Percentiles rank a stretch among this genome's conserved stretches.
phyloP scores from a whole-genome alignment of 352 stramenopile species.

The Phytopythium helicoides region DNA sequence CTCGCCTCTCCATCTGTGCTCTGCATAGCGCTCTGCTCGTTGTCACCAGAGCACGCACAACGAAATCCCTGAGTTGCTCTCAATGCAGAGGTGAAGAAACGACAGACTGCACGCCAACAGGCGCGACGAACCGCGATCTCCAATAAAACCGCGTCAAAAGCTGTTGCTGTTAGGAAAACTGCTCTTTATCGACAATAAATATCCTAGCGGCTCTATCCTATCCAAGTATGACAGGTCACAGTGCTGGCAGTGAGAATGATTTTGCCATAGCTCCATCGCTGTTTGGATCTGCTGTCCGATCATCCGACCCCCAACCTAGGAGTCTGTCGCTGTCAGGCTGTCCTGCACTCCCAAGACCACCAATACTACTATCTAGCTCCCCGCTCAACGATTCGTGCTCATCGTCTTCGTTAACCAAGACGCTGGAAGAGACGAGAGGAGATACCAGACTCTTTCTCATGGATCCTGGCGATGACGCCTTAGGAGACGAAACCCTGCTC shows the following conservation, averaged over 20 bases:
- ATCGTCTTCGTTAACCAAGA: background rate
- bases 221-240: conserved; percentile 4
- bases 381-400: conserved; percentile 1
- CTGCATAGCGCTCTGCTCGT: conserved; percentile 1
- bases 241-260: conserved; percentile 47
- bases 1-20: background rate
- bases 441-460: conserved; percentile 7
- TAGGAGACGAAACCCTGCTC: conserved; percentile 57
- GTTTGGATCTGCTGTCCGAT: conserved; percentile 1
- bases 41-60: background rate
- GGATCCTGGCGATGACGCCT: conserved; percentile 28
- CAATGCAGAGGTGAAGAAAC: too few relatives aligned
- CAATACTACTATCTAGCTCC: background rate
- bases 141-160: too few relatives aligned
- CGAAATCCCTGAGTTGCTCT: too few relatives aligned
- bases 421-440: background rate
- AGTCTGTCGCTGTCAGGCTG: background rate
- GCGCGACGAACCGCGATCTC: too few relatives aligned
- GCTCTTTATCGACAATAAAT: too few relatives aligned
- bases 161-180: background rate
- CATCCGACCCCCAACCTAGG: conserved; percentile 38
- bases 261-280: conserved; percentile 34
- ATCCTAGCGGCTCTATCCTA: too few relatives aligned
- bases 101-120: too few relatives aligned
- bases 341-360: too few relatives aligned